Conservation (phyloP, 1,284 basidiomycete species). For the Fomes fomentarius region DNA sequence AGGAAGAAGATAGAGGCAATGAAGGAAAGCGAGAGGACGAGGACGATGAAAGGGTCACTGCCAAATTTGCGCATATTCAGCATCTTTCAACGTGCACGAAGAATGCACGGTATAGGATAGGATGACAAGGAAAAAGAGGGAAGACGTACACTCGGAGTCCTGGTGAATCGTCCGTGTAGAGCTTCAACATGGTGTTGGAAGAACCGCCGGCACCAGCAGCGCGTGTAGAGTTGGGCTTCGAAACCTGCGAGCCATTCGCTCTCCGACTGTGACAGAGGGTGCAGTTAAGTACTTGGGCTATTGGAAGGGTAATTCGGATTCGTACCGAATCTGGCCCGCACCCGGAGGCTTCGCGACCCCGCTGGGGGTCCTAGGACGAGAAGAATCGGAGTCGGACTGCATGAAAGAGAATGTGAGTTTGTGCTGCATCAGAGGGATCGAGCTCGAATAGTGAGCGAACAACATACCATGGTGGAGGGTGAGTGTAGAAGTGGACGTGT, state of each 20-base stretch:
- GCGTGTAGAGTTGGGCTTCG: conserved; percentile 87
- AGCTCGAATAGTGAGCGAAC: not conserved
- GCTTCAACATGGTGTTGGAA: conserved; percentile 96
- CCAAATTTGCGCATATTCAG: not conserved
- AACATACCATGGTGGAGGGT: conserved; percentile 34
- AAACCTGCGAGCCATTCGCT: conserved; percentile 67
- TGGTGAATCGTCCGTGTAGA: conserved; percentile 97
- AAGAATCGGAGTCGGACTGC: conserved; percentile 41
- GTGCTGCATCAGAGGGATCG: not conserved
- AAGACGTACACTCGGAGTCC: conserved; percentile 91
- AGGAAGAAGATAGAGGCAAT: conserved; percentile 99
- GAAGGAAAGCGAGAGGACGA: conserved; percentile 96
- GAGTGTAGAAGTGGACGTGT: conserved; percentile 27
- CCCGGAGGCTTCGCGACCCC: conserved; percentile 73
- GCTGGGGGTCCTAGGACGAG: conserved; percentile 31
- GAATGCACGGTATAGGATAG: too few species aligned
- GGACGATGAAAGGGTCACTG: conserved; percentile 97
- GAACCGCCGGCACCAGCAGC: conserved; percentile 96
- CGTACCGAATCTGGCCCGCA: conserved; percentile 79
- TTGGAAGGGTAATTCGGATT: conserved; percentile 15
- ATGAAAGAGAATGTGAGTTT: not conserved
- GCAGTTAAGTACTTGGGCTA: not conserved
- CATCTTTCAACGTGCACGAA: too few species aligned
- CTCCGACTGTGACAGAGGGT: conserved; percentile 62
- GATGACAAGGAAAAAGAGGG: too few species aligned